Percentiles rank a stretch among this genome's conserved stretches.
phyloP scores from a whole-genome alignment of 352 stramenopile genomes.

The Globisporangium polare region DNA sequence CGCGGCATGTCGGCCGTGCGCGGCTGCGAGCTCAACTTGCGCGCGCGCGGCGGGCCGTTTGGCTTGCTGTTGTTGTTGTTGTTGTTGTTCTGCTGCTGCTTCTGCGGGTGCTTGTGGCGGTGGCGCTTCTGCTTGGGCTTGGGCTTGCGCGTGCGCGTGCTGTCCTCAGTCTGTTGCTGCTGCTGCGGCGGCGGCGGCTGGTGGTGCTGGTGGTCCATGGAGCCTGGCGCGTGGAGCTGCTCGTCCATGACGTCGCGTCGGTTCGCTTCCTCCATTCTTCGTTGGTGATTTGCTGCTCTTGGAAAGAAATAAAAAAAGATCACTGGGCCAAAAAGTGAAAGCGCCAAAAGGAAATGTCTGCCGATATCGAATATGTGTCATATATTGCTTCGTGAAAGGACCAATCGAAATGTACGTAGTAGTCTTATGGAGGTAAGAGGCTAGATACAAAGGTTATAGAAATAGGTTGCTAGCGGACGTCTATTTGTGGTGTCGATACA shows the following conservation, averaged over 20 bases:
- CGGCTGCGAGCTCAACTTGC: conserved; percentile 35
- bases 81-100: conserved; percentile 8
- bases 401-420: too few species aligned
- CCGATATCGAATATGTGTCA: not conserved
- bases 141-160: not conserved
- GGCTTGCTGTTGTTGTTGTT: not conserved
- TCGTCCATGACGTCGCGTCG: not conserved
- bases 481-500: not conserved
- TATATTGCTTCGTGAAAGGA: too few species aligned
- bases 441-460: not conserved
- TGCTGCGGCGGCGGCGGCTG: too few species aligned
- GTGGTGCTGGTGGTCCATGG: not conserved
- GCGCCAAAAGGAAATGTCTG: not conserved
- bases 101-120: not conserved
- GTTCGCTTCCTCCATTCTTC: not conserved
- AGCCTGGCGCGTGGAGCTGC: not conserved
- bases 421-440: too few species aligned
- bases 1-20: conserved; percentile 53
- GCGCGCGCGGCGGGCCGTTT: conserved; percentile 22
- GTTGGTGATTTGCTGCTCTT: not conserved
- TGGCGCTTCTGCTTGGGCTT: not conserved
- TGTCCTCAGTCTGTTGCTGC: not conserved
- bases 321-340: not conserved
- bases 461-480: not conserved
- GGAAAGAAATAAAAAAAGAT: not conserved